Conservation (phyloP, 768 basidiomycete species). For the Pleurotus cornucopiae region DNA sequence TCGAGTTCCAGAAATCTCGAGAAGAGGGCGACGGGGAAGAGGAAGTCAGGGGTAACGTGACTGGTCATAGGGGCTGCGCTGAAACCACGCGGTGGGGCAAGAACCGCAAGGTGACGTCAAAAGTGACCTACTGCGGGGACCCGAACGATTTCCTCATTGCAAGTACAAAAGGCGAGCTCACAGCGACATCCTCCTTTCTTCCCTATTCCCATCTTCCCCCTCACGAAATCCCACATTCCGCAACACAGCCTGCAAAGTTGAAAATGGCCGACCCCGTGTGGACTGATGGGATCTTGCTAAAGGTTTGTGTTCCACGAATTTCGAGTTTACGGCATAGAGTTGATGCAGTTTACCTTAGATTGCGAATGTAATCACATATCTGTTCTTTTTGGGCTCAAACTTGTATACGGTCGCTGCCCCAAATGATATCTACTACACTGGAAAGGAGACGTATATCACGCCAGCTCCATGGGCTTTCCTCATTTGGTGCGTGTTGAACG, state of each 20-base stretch:
- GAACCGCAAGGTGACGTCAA: background rate
- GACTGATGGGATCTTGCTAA: slow-evolving; percentile 80
- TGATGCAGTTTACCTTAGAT: slow-evolving; percentile 33
- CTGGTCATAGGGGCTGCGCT: background rate
- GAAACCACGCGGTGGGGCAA: too few relatives aligned
- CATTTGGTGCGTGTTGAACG: slow-evolving; percentile 59
- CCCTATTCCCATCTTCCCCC: slow-evolving; percentile 10
- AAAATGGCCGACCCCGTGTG: slow-evolving; percentile 58
- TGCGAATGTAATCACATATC: slow-evolving; percentile 77
- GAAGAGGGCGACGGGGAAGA: too few relatives aligned
- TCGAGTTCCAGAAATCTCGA: too few relatives aligned
- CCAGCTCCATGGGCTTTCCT: slow-evolving; percentile 93
- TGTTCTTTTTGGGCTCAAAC: slow-evolving; percentile 87
- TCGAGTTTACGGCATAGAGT: too few relatives aligned
- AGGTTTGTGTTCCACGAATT: slow-evolving; percentile 35
- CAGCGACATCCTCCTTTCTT: background rate
- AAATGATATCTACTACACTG: slow-evolving; percentile 61
- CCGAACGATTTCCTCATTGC: slow-evolving; percentile 6
- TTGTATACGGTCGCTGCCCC: slow-evolving; percentile 82
- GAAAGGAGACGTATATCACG: slow-evolving; percentile 88
- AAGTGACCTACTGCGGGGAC: slow-evolving; percentile 1
- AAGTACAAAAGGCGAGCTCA: background rate
- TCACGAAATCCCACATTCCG: slow-evolving; percentile 5
- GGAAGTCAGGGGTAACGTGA: background rate
- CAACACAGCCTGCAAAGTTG: background rate